Percentiles rank a stretch among this genome's conserved stretches.
Conservation (phyloP, 495 filamentous ascomycete genomes). For the Coniosporium apollinis region DNA sequence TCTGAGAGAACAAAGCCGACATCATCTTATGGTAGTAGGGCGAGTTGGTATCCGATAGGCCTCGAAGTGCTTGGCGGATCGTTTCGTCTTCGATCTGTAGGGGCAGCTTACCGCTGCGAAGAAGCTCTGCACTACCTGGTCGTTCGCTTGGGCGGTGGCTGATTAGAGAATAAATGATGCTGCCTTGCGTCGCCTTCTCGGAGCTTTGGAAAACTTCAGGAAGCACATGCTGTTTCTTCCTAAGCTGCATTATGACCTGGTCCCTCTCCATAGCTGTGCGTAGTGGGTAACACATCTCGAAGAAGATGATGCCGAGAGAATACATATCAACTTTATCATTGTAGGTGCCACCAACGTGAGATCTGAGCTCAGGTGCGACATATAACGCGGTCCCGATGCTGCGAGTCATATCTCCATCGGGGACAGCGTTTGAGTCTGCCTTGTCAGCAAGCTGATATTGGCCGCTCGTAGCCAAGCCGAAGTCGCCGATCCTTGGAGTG, state of each 20-base stretch:
- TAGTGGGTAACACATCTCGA: slow-evolving; percentile 84
- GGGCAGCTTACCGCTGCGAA: slow-evolving; percentile 76
- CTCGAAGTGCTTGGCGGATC: slow-evolving; percentile 62
- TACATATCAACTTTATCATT: slow-evolving; percentile 98
- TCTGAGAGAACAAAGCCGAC: slow-evolving; percentile 57
- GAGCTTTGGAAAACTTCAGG: slow-evolving; percentile 59
- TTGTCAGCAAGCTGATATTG: slow-evolving; percentile 43
- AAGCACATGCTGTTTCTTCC: slow-evolving; percentile 48
- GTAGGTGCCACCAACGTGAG: slow-evolving; percentile 52
- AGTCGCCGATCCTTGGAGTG: slow-evolving; percentile 90
- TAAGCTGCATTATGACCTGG: slow-evolving; percentile 49
- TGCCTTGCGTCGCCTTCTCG: slow-evolving; percentile 54
- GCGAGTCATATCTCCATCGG: slow-evolving; percentile 49
- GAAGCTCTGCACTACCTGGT: slow-evolving; percentile 69
- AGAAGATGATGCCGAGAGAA: slow-evolving; percentile 91
- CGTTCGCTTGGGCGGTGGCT: slow-evolving; percentile 65
- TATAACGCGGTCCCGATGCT: slow-evolving; percentile 93
- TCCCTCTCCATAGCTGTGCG: slow-evolving; percentile 81
- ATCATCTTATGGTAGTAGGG: slow-evolving; percentile 85
- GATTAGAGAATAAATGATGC: slow-evolving; percentile 64
- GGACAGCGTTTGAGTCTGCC: slow-evolving; percentile 27
- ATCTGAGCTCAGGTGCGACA: slow-evolving; percentile 80
- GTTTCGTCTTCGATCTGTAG: slow-evolving; percentile 85
- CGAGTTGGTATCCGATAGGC: slow-evolving; percentile 63
- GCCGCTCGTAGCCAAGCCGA: slow-evolving; percentile 81